These are phyloP conservation scores for Buxus sempervirens DNA, from an alignment of 164 flowering plant genomes.

Conservation along the genomic window DNA sequence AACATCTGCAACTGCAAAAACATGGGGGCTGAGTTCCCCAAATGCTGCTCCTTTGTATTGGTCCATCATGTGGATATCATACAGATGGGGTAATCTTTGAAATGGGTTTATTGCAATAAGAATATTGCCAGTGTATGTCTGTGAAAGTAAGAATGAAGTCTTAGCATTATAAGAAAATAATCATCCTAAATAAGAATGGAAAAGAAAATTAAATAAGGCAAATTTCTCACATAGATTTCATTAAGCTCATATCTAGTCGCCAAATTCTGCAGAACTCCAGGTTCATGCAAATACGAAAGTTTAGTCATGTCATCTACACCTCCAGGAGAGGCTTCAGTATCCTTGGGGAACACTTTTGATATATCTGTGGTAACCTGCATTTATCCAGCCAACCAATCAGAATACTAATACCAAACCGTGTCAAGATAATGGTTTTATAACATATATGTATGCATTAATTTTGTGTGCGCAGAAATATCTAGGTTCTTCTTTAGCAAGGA, in stretches of 20 bases:
- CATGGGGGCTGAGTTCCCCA: conserved; percentile 99
- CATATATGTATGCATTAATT: no score
- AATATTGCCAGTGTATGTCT: conserved; percentile 99
- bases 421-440: no score
- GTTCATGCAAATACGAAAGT: conserved; percentile 98
- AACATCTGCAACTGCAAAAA: conserved; percentile 96
- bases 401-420: no score
- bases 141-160: conserved; percentile 14
- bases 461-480: no score
- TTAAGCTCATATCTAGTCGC: conserved; percentile 91
- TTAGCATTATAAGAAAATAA: neutral
- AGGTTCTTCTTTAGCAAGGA: no score
- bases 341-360: conserved; percentile 82
- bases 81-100: conserved; percentile 95
- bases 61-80: conserved; percentile 98
- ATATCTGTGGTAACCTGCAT: conserved; percentile 72
- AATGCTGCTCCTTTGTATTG: conserved; percentile 95
- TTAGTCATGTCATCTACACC: conserved; percentile 99
- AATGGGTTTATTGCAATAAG: conserved; percentile 96
- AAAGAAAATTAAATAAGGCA: neutral
- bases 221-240: conserved; percentile 86
- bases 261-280: conserved; percentile 92
- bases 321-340: conserved; percentile 94
- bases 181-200: neutral
- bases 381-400: no score